A percentile compares a stretch with the other conserved stretches of the same genome.
Evolutionary conservation across 345 rosid genomes (phyloP).

Genomic region (Linum trigynum): DNA sequence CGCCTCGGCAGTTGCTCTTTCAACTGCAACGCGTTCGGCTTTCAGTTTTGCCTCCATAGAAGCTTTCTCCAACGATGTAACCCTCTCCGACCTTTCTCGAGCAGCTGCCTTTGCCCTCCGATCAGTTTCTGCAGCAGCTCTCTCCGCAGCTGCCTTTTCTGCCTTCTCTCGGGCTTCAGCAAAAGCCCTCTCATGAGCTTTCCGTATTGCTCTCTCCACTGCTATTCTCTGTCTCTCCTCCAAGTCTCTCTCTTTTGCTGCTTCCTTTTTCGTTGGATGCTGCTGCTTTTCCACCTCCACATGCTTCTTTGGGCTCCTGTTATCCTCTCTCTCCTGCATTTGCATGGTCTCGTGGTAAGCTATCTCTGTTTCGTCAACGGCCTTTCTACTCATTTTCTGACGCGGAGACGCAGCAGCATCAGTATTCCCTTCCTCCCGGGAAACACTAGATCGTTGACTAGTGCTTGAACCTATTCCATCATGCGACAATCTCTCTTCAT

Average conservation of each 20-base stretch:
- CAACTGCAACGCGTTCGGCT: slow-evolving; percentile 90
- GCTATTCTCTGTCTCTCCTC: slow-evolving; percentile 62
- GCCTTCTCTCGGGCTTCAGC: slow-evolving; percentile 72
- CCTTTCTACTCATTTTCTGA: slow-evolving; percentile 18
- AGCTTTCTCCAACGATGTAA: slow-evolving; percentile 30
- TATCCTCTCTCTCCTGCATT: slow-evolving; percentile 35
- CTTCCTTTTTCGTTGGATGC: slow-evolving; percentile 38
- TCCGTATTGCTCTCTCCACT: slow-evolving; percentile 87
- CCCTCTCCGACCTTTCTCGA: slow-evolving; percentile 47
- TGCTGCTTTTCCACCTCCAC: slow-evolving; percentile 30
- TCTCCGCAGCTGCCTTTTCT: slow-evolving; percentile 48
- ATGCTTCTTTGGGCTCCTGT: slow-evolving; percentile 31
- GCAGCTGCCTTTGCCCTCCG: slow-evolving; percentile 45
- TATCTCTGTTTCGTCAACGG: slow-evolving; percentile 28
- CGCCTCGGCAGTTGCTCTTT: slow-evolving; percentile 88
- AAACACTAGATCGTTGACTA: slow-evolving; percentile 23
- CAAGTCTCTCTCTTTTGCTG: slow-evolving; percentile 40
- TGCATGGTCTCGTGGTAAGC: slow-evolving; percentile 24
- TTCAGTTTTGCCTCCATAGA: slow-evolving; percentile 60
- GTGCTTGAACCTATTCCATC: slow-evolving; percentile 19
- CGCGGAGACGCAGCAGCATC: slow-evolving; percentile 15
- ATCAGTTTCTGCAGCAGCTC: slow-evolving; percentile 46
- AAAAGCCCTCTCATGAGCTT: slow-evolving; percentile 91
- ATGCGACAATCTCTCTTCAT: slow-evolving; percentile 24
- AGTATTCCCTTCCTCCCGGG: slow-evolving; percentile 24